Base-by-base conservation (phyloP, 1,284 basidiomycete genomes). In the Cryptococcus floricola region DNA sequence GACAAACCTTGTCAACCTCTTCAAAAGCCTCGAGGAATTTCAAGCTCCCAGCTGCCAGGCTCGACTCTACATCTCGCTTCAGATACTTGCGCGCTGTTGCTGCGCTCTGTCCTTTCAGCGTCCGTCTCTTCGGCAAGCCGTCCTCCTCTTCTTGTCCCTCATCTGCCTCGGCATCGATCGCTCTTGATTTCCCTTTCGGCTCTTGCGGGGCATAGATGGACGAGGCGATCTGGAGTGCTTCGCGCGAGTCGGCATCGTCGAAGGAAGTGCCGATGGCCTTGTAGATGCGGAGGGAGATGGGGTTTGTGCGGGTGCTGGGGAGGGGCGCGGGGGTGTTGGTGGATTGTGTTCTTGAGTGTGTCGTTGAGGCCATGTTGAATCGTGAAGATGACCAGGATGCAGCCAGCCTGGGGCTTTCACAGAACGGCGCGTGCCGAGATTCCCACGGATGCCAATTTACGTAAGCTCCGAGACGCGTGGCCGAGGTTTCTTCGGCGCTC, bases 171-270 rank as follows among this genome's bases (percentile, higher is more conserved):
- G 74, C 74, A 37, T 80, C 78, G 18, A 73, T 74, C 31, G 23
- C 23, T 23, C 23, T 23, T 23, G 23, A 23, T 25, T 78, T 70
- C 31, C 68, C 69, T 41, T 60, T 60, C 13, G 44, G 48, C n/a
- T 47, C 39, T 18, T 45, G 18, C 10, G 57, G 39, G 7, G 53
- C 50, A 19, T 60, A 57, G 54, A 91, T 81, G 28, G 87, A 83
- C 2, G 89, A 89, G 37, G 95, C 83, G 0, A 90, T 93, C 55
- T 85, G 81, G 34, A 96, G 80, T 0, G 91, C 92, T 60, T 92
- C 87, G 39, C 82, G 80, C 0, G 88, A 91, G 1, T 84, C 83
- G 12, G 85, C 81, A 69, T 94, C 91, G 50, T 92, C 87, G 63
- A 89, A 93, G 43, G 75, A 75, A 54, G 85, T 89, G 27, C 87